Percentiles rank a stretch among this genome's conserved stretches.
Evolutionary conservation across 768 basidiomycete species (phyloP).

Genomic region (Mycena vitilis): DNA sequence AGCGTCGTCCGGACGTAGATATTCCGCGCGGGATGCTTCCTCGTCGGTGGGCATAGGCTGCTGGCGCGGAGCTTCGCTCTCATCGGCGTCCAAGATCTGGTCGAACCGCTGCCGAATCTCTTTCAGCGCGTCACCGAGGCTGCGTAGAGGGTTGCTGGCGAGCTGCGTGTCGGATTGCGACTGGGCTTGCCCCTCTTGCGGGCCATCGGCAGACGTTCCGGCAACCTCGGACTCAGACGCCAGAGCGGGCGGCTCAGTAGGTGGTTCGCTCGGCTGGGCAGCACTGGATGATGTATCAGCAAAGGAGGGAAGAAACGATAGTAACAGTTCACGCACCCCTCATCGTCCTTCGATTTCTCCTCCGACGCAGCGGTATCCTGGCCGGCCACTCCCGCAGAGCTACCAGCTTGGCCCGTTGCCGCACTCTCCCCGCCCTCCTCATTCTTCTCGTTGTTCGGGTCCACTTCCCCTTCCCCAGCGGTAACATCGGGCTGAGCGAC

Average conservation of each 20-base stretch:
- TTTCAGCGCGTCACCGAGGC: slow-evolving; percentile 84
- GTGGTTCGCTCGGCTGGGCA: slow-evolving; percentile 36
- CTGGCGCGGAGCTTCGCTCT: slow-evolving; percentile 48
- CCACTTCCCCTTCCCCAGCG: slow-evolving; percentile 53
- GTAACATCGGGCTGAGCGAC: slow-evolving; percentile 58
- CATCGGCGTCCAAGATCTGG: slow-evolving; percentile 71
- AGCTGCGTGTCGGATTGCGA: slow-evolving; percentile 53
- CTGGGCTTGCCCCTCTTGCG: slow-evolving; percentile 57
- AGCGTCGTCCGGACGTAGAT: slow-evolving; percentile 75
- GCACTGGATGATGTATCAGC: slow-evolving; percentile 25
- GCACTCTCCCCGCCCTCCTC: slow-evolving; percentile 46
- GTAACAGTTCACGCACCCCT: slow-evolving; percentile 44
- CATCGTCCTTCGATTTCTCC: slow-evolving; percentile 43
- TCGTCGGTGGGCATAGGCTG: slow-evolving; percentile 50
- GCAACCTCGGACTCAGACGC: slow-evolving; percentile 40
- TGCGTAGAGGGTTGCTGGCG: slow-evolving; percentile 71
- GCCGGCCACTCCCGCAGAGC: slow-evolving; percentile 42
- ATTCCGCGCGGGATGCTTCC: slow-evolving; percentile 72
- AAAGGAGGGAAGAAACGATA: background rate
- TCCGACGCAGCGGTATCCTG: slow-evolving; percentile 43
- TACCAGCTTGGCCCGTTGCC: slow-evolving; percentile 47
- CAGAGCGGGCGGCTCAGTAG: slow-evolving; percentile 29
- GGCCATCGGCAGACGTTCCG: slow-evolving; percentile 54
- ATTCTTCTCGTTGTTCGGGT: slow-evolving; percentile 45
- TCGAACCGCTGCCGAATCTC: slow-evolving; percentile 88